A percentile compares a stretch with the other conserved stretches of the same genome.
These are phyloP conservation scores for Viola odorata DNA, from an alignment of 345 rosid genomes.

Conservation along the genomic window DNA sequence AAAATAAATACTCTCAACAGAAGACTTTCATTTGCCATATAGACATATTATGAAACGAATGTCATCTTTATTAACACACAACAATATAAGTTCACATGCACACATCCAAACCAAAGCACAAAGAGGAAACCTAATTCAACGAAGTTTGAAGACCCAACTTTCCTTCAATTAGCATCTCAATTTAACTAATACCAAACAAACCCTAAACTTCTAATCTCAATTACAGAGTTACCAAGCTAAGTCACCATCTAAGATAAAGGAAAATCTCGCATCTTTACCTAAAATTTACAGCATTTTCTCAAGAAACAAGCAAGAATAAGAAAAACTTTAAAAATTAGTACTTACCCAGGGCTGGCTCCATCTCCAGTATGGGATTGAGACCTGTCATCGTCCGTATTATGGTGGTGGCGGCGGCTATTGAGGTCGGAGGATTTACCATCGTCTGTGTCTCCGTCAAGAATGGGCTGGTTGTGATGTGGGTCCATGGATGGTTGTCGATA, in stretches of 20 bases:
- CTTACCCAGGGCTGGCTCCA: constrained; percentile 71
- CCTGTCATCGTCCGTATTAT: constrained; percentile 35
- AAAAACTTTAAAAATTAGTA: background rate
- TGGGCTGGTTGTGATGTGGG: constrained; percentile 37
- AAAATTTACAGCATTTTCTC: background rate
- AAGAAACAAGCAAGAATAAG: constrained; percentile 10
- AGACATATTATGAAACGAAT: background rate
- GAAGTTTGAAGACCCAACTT: background rate
- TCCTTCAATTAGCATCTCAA: background rate
- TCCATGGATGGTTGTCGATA: constrained; percentile 33
- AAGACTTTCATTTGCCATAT: background rate
- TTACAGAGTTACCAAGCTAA: background rate
- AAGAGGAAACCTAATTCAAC: background rate
- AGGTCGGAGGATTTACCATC: constrained; percentile 35
- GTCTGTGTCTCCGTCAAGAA: constrained; percentile 34
- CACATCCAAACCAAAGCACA: background rate
- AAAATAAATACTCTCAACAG: background rate
- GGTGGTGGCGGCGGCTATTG: background rate
- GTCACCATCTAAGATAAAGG: background rate
- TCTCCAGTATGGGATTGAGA: constrained; percentile 53
- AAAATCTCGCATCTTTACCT: background rate
- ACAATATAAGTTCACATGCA: background rate
- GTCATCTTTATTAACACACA: background rate
- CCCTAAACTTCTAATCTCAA: background rate
- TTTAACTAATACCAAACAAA: background rate